Percentiles rank a stretch among this genome's conserved stretches.
These are phyloP conservation scores for Tuber magnatum DNA, from an alignment of 495 filamentous ascomycete species.

Conservation along the genomic window DNA sequence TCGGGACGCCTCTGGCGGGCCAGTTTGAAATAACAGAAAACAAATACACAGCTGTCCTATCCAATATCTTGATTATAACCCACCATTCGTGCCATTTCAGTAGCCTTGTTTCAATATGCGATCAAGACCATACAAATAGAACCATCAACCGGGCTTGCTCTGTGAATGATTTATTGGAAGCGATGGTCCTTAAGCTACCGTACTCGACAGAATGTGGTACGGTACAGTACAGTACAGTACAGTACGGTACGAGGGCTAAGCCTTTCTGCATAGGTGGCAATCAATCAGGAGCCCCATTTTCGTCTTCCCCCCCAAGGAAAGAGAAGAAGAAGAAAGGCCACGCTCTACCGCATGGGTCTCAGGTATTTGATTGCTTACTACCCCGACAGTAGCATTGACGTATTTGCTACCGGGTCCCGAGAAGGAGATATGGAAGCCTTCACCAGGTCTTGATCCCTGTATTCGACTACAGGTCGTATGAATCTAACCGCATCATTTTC, in stretches of 20 bases:
- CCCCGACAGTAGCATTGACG: neutral
- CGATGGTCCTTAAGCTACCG: neutral
- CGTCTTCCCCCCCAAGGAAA: neutral
- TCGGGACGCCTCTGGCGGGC: conserved; percentile 29
- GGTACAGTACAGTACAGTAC: neutral
- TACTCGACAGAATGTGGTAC: neutral
- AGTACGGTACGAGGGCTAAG: neutral
- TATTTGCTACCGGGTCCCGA: neutral
- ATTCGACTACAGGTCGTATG: neutral
- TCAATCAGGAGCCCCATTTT: neutral
- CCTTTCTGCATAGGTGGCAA: neutral
- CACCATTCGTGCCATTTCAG: neutral
- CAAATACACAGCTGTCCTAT: neutral
- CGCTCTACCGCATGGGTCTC: neutral
- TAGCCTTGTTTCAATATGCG: neutral
- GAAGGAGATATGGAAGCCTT: neutral
- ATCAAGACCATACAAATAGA: neutral
- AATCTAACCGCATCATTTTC: neutral
- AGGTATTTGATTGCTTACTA: neutral
- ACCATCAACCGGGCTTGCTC: neutral
- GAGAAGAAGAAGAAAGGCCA: neutral
- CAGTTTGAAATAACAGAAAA: conserved; percentile 27
- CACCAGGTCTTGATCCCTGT: neutral
- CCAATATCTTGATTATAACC: neutral
- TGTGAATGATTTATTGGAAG: neutral